Evolutionary conservation across 306 rosid genomes (phyloP).

Genomic region (Geum urbanum): DNA sequence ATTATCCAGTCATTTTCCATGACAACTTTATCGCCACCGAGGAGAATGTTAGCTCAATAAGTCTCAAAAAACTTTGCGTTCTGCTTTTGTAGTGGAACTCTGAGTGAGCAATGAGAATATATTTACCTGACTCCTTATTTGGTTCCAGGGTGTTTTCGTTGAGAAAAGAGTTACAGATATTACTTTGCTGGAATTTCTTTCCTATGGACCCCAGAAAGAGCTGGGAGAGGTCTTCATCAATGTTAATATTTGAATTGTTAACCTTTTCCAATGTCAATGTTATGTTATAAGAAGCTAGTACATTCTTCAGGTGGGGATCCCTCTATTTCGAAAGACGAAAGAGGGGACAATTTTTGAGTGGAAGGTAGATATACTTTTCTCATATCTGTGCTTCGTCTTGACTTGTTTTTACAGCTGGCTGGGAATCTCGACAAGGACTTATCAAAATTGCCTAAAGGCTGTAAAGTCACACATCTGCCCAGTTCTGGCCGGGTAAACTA

Average conservation of each 20-base stretch:
- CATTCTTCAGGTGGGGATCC: constrained; percentile 37
- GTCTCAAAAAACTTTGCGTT: not conserved
- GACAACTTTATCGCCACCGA: constrained; percentile 48
- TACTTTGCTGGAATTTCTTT: constrained; percentile 49
- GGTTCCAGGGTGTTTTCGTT: constrained; percentile 55
- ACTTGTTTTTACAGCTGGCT: no score
- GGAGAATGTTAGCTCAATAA: constrained; percentile 44
- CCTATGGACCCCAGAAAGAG: constrained; percentile 64
- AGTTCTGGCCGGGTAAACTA: no score
- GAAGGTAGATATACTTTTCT: no score
- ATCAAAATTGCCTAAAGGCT: no score
- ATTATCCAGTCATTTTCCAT: constrained; percentile 79
- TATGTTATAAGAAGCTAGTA: not conserved
- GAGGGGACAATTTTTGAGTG: constrained; percentile 50
- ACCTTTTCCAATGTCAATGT: not conserved
- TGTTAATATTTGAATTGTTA: not conserved
- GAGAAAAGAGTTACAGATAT: constrained; percentile 61
- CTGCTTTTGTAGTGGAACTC: not conserved
- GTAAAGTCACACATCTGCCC: no score
- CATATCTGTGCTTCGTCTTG: no score
- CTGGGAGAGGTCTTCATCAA: constrained; percentile 23
- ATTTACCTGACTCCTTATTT: not conserved
- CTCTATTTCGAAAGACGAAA: constrained; percentile 46
- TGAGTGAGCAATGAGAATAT: not conserved
- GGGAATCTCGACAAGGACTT: no score